Conservation (phyloP, 2,329 filamentous ascomycete species). For the Colletotrichum sp. region DNA sequence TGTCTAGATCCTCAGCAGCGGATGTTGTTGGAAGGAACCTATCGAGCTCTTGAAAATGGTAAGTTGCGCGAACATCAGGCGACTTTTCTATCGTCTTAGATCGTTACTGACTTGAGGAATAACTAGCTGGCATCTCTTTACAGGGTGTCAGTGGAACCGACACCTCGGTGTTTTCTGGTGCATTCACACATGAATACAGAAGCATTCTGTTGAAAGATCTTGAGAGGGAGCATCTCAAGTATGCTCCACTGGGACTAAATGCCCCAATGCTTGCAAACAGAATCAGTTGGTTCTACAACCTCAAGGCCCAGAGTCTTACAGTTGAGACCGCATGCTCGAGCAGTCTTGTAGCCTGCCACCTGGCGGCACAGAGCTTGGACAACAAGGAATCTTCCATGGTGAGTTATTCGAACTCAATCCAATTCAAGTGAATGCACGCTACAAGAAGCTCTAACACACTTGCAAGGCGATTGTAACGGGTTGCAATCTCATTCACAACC, state of each 20-base stretch:
- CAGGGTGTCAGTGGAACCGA: conserved; percentile 23
- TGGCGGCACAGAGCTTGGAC: conserved; percentile 34
- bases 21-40: conserved; percentile 32
- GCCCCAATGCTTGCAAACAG: conserved; percentile 35
- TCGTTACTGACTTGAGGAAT: neutral
- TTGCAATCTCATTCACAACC: conserved; percentile 26
- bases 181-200: conserved; percentile 31
- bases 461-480: conserved; percentile 24
- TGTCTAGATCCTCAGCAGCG: conserved; percentile 34
- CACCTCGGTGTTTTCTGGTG: conserved; percentile 34
- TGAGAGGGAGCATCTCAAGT: conserved; percentile 26
- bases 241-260: conserved; percentile 34
- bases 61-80: accelerated
- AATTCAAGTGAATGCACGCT: neutral
- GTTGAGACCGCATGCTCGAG: conserved; percentile 46
- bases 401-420: accelerated
- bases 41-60: conserved; percentile 28
- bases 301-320: conserved; percentile 38
- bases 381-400: conserved; percentile 29
- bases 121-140: conserved; percentile 12
- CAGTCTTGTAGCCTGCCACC: conserved; percentile 36
- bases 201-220: conserved; percentile 28
- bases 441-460: neutral
- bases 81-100: accelerated
- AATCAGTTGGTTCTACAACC: conserved; percentile 38